Evolutionary conservation across 805 yeast genomes (phyloP), one percentile per base, ranked within the genome.

Genomic region (Tetrapisispora iriomotensis): DNA sequence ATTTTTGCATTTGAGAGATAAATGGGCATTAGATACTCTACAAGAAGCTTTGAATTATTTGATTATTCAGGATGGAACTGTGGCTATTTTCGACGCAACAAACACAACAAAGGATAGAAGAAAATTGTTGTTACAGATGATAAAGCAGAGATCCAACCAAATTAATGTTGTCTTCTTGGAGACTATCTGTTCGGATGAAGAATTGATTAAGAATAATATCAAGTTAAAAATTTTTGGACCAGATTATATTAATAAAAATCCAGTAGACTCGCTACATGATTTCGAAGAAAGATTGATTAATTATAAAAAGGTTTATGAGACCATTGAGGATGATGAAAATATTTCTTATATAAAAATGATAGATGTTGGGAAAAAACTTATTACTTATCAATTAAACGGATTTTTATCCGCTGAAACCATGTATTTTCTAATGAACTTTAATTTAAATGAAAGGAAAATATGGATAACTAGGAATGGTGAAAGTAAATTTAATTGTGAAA

Each of bases 381-480:
- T 88, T 38, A 84, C 95, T 29, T 88, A 80, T 58, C 86, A 87
- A 55, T 83, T 90, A 41, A 84, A 84, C 51, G 83, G 83, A 4
- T 92, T 86, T 53, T 65, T 90, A 39, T 90, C 96, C 0, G 87
- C 95, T 3, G 97, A 92, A 56, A 83, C 95, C 1, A 83, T 88
- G 29, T 90, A 86, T 57, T 92, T 86, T 65, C 65, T 90, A 48
- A 68, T 90, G 46, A 86, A 86, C 53, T 90, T 90, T 73, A 90
- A 90, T 57, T 68, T 90, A 31, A 74, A 81, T 43, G 92, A 84
- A 57, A 72, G 96, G 45, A 94, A 88, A 59, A 87, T 90, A 36
- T 90, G 95, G 87, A 82, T 90, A 45, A 80, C 96, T 1, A 74
- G 98, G 45, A 96, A 88, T 54, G 98, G 98, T 37, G 97, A 90